A percentile compares a stretch with the other conserved stretches of the same genome.
phyloP scores from a whole-genome alignment of 805 yeast species.

The Barnettozyma sucrosica region DNA sequence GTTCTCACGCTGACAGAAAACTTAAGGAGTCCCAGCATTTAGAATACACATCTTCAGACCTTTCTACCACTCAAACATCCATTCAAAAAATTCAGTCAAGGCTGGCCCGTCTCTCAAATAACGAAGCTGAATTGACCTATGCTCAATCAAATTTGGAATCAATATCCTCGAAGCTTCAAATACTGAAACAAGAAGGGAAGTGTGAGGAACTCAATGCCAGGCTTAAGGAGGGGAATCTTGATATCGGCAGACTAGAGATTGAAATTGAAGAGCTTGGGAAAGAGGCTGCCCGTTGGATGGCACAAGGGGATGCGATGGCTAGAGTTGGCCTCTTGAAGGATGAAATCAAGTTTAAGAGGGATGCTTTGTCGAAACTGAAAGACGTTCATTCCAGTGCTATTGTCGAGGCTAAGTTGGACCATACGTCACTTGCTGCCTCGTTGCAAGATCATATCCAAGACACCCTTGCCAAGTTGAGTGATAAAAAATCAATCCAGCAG shows the following conservation, averaged over 20 bases:
- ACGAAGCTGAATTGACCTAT: conserved; percentile 42
- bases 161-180: conserved; percentile 31
- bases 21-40: conserved; percentile 39
- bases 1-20: conserved; percentile 27
- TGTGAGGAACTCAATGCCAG: conserved; percentile 28
- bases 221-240: conserved; percentile 34
- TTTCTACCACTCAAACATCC: conserved; percentile 30
- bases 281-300: conserved; percentile 45
- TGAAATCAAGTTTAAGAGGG: conserved; percentile 29
- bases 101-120: conserved; percentile 33
- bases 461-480: background rate
- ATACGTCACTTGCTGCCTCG: conserved; percentile 6
- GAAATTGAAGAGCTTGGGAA: conserved; percentile 48
- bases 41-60: conserved; percentile 38
- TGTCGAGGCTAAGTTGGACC: conserved; percentile 14
- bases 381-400: conserved; percentile 24
- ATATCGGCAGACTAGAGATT: conserved; percentile 33
- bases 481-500: conserved; percentile 3
- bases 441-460: conserved; percentile 9
- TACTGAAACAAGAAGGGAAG: conserved; percentile 25
- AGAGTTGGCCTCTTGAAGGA: conserved; percentile 42
- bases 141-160: conserved; percentile 38
- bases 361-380: conserved; percentile 27
- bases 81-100: conserved; percentile 33
- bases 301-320: conserved; percentile 55